Conservation (phyloP, 2,329 filamentous ascomycete genomes). For the Fusarium dimerum region DNA sequence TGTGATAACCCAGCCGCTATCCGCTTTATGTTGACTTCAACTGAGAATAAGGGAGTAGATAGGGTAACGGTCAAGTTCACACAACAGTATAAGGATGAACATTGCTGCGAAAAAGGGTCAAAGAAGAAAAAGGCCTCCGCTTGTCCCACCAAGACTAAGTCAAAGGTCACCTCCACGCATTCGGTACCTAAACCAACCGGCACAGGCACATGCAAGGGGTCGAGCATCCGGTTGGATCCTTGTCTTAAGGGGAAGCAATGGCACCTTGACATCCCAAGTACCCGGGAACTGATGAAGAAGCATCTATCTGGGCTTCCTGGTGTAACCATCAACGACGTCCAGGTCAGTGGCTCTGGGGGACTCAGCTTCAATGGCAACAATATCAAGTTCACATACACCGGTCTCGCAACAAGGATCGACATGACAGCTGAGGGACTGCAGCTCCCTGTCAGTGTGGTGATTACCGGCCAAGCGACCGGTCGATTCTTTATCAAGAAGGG, state of each 20-base stretch:
- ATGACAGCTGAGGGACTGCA: neutral
- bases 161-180: no score
- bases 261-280: conserved; percentile 4
- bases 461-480: conserved; percentile 1
- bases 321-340: conserved; percentile 1
- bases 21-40: conserved; percentile 1
- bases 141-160: no score
- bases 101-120: conserved; percentile 1
- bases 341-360: conserved; percentile 1
- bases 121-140: neutral
- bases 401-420: neutral
- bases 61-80: neutral
- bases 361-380: conserved; percentile 1
- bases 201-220: no score
- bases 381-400: conserved; percentile 1
- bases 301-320: neutral
- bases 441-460: neutral
- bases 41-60: neutral
- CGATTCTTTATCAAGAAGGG: conserved; percentile 2
- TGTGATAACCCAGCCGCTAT: neutral
- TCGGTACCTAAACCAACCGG: no score
- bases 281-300: conserved; percentile 4
- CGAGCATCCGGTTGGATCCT: neutral
- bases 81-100: conserved; percentile 4
- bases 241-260: neutral